Base-by-base conservation (phyloP, 208 protist species). In the Zelonia costaricensis region DNA sequence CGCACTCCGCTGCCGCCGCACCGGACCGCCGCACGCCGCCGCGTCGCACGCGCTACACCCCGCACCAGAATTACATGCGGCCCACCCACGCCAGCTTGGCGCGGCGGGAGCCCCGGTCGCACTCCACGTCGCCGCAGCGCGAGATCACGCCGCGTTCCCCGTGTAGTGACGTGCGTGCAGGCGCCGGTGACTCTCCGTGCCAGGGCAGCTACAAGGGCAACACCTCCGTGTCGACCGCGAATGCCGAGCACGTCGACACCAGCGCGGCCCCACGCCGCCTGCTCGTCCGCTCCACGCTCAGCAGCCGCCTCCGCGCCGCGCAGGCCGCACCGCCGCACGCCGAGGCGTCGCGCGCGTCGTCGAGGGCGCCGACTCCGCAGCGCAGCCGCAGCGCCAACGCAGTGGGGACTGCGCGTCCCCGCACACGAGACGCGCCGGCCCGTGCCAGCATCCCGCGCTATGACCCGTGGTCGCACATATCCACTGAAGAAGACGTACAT, bases 41-140 rank as follows among this genome's bases (percentile, higher is more conserved):
- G 20, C 27, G 31, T 33, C 47, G 47, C 6, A 53, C 49, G 25
- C 49, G 31, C 10, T 62, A 56, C 38, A 39, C 33, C 20, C 42
- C 65, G 9, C 42, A 47, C 9, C 47, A 40, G 16, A 59, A 62
- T 18, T 73, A 68, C 58, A 66, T 77, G 69, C 35, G 36, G 22
- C 61, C 79, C 30, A 65, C 72, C 4, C 55, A 73, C 28, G 60
- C 77, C 39, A 76, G 69, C 16, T 22, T 64, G 16, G 39, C 51
- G 61, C 69, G 61, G 20, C 61, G 36, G 12, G 36, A 59, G n/a
- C 48, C 58, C 16, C 22, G 42, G 36, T 31, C 23, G 52, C 52
- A 4, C 5, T 38, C 60, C 0, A 30, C 40, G 9, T 46, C 67
- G 18, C 44, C 42, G 13, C 30, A 25, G 9, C 58, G 33, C 36